Conservation (phyloP, 2,329 filamentous ascomycete species). For the Cercospora nicotianae region DNA sequence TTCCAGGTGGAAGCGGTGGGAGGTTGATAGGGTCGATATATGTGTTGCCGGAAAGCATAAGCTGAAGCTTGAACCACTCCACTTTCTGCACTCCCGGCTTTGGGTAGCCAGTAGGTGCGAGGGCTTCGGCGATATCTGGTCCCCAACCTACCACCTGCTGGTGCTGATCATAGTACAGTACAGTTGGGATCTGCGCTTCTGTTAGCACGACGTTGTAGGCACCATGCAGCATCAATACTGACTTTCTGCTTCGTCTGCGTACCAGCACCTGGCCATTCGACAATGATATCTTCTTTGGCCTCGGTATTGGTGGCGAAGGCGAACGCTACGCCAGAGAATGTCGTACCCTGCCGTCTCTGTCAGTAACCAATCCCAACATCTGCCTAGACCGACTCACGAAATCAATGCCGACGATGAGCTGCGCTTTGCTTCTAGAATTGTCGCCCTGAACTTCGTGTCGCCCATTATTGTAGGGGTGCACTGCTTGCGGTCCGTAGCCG, state of each 20-base stretch:
- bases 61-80: slow-evolving; percentile 99
- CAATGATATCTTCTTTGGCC: slow-evolving; percentile 97
- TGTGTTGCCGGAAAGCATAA: slow-evolving; percentile 98
- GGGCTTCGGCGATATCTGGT: slow-evolving; percentile 93
- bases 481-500: slow-evolving; percentile 20
- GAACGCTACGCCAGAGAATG: slow-evolving; percentile 96
- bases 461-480: slow-evolving; percentile 21
- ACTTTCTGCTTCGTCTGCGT: slow-evolving; percentile 99
- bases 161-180: slow-evolving; percentile 99
- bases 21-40: slow-evolving; percentile 99
- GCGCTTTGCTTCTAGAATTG: slow-evolving; percentile 85
- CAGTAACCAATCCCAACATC: slow-evolving; percentile 12
- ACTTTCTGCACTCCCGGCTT: slow-evolving; percentile 98
- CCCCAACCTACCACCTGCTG: slow-evolving; percentile 99
- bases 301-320: slow-evolving; percentile 92
- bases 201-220: slow-evolving; percentile 21
- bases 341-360: slow-evolving; percentile 69
- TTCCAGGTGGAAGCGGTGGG: slow-evolving; percentile 91
- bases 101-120: slow-evolving; percentile 94
- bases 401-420: slow-evolving; percentile 97
- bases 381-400: slow-evolving; percentile 64
- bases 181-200: slow-evolving; percentile 77
- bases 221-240: slow-evolving; percentile 21
- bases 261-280: slow-evolving; percentile 96
- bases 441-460: slow-evolving; percentile 71